These are phyloP conservation scores for Aspergillus taichungensis DNA, from an alignment of 495 filamentous ascomycete species.

Conservation along the genomic window DNA sequence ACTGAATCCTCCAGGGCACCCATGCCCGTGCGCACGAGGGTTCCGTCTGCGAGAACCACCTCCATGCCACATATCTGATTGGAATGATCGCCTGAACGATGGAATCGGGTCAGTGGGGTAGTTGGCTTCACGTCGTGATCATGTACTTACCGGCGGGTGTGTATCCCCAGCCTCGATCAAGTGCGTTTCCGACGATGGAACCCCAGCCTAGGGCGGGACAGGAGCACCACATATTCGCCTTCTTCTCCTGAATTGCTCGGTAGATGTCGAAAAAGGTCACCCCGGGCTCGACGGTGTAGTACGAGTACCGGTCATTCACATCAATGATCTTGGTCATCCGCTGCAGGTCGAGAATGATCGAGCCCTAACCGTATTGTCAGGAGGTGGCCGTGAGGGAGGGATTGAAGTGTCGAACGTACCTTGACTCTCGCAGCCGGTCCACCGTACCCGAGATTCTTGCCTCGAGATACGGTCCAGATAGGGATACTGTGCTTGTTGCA, in stretches of 20 bases:
- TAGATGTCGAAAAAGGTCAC: slow-evolving; percentile 46
- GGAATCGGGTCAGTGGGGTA: slow-evolving; percentile 21
- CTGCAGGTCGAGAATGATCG: slow-evolving; percentile 1
- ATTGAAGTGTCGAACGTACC: background rate
- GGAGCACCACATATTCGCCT: slow-evolving; percentile 41
- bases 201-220: slow-evolving; percentile 47
- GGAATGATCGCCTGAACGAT: slow-evolving; percentile 1
- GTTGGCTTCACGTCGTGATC: background rate
- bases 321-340: slow-evolving; percentile 17
- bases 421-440: background rate
- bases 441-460: slow-evolving; percentile 12
- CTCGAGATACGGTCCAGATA: slow-evolving; percentile 10
- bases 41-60: slow-evolving; percentile 5
- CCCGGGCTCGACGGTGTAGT: slow-evolving; percentile 29
- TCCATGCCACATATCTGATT: slow-evolving; percentile 8
- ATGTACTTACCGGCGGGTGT: background rate
- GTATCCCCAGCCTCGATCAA: slow-evolving; percentile 1
- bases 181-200: slow-evolving; percentile 43
- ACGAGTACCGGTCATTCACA: slow-evolving; percentile 14
- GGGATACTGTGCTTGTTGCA: slow-evolving; percentile 6
- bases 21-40: slow-evolving; percentile 4
- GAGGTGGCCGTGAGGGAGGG: too few relatives aligned
- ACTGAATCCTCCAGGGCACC: slow-evolving; percentile 18
- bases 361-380: background rate
- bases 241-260: slow-evolving; percentile 34